These are phyloP conservation scores for Ogataea paraovalis DNA, from an alignment of 805 yeast genomes.

Conservation along the genomic window DNA sequence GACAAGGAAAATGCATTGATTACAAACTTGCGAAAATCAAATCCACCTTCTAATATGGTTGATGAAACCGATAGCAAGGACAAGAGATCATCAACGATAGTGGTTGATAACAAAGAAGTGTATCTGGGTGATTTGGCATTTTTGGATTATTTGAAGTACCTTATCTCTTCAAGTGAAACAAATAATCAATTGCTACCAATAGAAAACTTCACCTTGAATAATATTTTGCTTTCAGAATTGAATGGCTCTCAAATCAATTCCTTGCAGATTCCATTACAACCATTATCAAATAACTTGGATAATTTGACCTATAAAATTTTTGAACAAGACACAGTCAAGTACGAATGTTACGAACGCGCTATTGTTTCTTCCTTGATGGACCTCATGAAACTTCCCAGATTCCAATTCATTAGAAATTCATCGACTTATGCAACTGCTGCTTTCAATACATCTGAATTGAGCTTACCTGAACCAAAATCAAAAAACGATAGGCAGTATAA, in stretches of 20 bases:
- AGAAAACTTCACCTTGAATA: conserved; percentile 25
- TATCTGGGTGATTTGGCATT: conserved; percentile 27
- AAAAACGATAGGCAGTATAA: not conserved
- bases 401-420: conserved; percentile 17
- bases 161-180: conserved; percentile 14
- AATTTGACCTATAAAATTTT: conserved; percentile 62
- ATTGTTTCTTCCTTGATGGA: conserved; percentile 49
- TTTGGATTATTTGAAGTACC: conserved; percentile 27
- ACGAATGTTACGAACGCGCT: conserved; percentile 63
- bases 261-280: conserved; percentile 62
- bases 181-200: conserved; percentile 27
- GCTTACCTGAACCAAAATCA: conserved; percentile 7
- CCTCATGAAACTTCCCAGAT: conserved; percentile 22
- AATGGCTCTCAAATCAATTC: conserved; percentile 10
- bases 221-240: conserved; percentile 13
- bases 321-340: conserved; percentile 68
- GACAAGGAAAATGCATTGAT: conserved; percentile 35
- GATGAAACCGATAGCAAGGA: conserved; percentile 13
- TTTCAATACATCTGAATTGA: conserved; percentile 20
- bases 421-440: conserved; percentile 16
- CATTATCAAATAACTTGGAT: conserved; percentile 55
- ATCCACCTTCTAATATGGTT: not conserved
- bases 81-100: conserved; percentile 14
- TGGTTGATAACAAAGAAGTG: conserved; percentile 16
- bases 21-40: conserved; percentile 7